Conservation (phyloP, 331 rosid genomes). For the Arachis monticola region DNA sequence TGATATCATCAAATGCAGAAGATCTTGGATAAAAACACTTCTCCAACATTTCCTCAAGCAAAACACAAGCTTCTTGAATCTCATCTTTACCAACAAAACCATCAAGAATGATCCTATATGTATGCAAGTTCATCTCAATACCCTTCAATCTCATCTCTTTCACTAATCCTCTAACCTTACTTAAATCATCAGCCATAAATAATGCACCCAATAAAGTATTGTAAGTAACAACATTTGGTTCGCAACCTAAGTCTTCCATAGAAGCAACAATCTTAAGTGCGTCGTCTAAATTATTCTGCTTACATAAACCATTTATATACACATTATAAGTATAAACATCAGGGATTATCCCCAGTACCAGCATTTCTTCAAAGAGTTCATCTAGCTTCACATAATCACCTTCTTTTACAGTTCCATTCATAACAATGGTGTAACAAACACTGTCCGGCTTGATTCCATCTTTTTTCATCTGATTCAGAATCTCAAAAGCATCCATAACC, state of each 20-base stretch:
- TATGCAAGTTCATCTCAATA: slow-evolving; percentile 59
- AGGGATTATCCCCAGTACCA: slow-evolving; percentile 74
- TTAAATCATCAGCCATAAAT: slow-evolving; percentile 48
- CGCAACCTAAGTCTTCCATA: slow-evolving; percentile 75
- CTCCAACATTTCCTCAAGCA: slow-evolving; percentile 72
- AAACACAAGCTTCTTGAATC: slow-evolving; percentile 57
- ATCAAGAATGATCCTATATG: slow-evolving; percentile 65
- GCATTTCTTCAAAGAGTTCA: slow-evolving; percentile 77
- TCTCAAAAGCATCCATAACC: slow-evolving; percentile 58
- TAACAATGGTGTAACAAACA: slow-evolving; percentile 78
- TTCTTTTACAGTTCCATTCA: slow-evolving; percentile 56
- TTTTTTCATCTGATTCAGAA: slow-evolving; percentile 61
- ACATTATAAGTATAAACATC: slow-evolving; percentile 72
- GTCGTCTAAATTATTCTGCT: slow-evolving; percentile 32
- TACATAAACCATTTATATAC: slow-evolving; percentile 73
- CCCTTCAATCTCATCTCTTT: slow-evolving; percentile 66
- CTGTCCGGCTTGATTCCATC: slow-evolving; percentile 73
- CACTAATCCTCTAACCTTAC: slow-evolving; percentile 51
- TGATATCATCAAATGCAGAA: slow-evolving; percentile 61
- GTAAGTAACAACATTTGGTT: slow-evolving; percentile 71
- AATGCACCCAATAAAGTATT: slow-evolving; percentile 61
- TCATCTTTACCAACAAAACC: slow-evolving; percentile 63
- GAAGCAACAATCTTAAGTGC: slow-evolving; percentile 55
- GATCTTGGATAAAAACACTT: slow-evolving; percentile 50
- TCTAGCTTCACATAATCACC: slow-evolving; percentile 56